phyloP scores from a whole-genome alignment of 2,329 filamentous ascomycete genomes.

The Aureobasidium sp. region DNA sequence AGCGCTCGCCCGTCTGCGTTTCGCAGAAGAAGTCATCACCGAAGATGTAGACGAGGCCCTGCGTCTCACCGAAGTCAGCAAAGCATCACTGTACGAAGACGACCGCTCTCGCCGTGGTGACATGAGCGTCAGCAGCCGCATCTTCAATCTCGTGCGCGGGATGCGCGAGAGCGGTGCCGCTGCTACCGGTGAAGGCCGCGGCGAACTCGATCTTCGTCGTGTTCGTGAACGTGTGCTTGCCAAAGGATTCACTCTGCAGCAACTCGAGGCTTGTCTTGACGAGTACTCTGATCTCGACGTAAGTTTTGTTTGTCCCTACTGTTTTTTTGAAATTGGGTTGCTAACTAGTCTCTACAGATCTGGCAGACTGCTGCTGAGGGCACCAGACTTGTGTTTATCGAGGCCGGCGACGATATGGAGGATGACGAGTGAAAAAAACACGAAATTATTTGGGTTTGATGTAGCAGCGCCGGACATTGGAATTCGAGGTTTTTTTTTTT shows the following conservation, averaged over 20 bases:
- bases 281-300: conserved; percentile 87
- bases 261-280: conserved; percentile 77
- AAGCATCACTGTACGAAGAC: conserved; percentile 78
- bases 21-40: conserved; percentile 73
- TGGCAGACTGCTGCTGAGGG: conserved; percentile 51
- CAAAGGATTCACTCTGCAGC: conserved; percentile 93
- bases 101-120: conserved; percentile 53
- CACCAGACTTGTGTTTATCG: conserved; percentile 49
- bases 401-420: conserved; percentile 40
- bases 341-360: conserved; percentile 37
- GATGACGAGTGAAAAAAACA: conserved; percentile 25
- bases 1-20: conserved; percentile 84
- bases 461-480: too few species aligned
- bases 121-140: conserved; percentile 76
- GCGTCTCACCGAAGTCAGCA: conserved; percentile 84
- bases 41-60: conserved; percentile 96
- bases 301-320: conserved; percentile 43
- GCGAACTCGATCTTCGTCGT: conserved; percentile 79
- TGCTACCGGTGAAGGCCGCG: conserved; percentile 65
- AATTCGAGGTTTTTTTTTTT: too few species aligned
- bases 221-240: conserved; percentile 88
- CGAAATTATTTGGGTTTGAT: too few species aligned
- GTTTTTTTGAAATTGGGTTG: conserved; percentile 3
- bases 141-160: conserved; percentile 87
- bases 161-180: conserved; percentile 80